phyloP scores from a whole-genome alignment of 2,329 filamentous ascomycete species.

The Talaromyces amestolkiae region DNA sequence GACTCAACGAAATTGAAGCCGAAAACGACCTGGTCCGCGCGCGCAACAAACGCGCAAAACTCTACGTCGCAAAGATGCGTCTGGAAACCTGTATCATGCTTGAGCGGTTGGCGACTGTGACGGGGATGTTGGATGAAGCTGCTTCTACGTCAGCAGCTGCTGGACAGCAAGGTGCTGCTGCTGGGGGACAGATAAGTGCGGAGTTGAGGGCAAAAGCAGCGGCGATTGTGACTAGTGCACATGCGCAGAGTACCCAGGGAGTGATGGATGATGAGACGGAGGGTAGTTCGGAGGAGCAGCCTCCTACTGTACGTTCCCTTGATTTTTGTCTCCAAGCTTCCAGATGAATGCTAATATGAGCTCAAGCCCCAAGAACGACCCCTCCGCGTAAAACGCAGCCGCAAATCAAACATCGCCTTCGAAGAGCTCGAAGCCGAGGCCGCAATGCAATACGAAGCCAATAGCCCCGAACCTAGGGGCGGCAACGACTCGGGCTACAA shows the following conservation, averaged over 20 bases:
- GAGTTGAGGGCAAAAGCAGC: slow-evolving; percentile 18
- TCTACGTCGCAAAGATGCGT: slow-evolving; percentile 87
- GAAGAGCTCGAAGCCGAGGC: slow-evolving; percentile 23
- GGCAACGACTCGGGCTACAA: not conserved
- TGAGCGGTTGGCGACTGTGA: slow-evolving; percentile 41
- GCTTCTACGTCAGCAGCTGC: slow-evolving; percentile 15
- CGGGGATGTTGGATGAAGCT: slow-evolving; percentile 43
- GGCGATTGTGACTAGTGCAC: slow-evolving; percentile 13
- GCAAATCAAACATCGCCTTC: slow-evolving; percentile 35
- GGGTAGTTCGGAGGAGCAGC: slow-evolving; percentile 45
- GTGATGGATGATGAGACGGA: slow-evolving; percentile 44
- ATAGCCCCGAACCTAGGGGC: slow-evolving; percentile 9
- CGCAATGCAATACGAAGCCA: slow-evolving; percentile 16
- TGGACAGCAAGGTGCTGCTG: slow-evolving; percentile 2
- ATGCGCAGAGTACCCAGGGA: slow-evolving; percentile 14
- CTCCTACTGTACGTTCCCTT: slow-evolving; percentile 38
- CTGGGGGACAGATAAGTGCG: slow-evolving; percentile 17
- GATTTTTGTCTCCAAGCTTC: not conserved
- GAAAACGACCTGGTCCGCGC: slow-evolving; percentile 81
- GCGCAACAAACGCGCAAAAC: slow-evolving; percentile 74
- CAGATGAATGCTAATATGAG: not conserved
- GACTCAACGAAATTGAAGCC: slow-evolving; percentile 86
- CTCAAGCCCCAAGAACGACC: slow-evolving; percentile 47
- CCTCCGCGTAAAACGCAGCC: slow-evolving; percentile 44
- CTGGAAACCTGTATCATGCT: slow-evolving; percentile 53